A percentile compares a stretch with the other conserved stretches of the same genome.
phyloP scores from a whole-genome alignment of 2,329 filamentous ascomycete species.

The Colletotrichum chlorophyti region DNA sequence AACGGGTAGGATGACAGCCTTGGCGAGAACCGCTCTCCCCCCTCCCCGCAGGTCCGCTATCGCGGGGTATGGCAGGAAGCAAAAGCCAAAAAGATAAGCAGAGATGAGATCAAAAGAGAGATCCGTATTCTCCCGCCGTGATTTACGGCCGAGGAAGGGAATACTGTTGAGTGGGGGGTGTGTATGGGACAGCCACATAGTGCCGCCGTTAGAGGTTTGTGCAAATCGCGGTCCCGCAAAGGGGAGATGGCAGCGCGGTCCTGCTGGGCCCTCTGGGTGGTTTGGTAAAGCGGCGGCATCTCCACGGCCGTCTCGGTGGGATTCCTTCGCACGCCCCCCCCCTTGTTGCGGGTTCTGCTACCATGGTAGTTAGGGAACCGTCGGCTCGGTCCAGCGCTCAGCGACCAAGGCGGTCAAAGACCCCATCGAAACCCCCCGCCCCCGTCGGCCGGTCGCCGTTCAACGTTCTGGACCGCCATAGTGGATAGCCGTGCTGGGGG shows the following conservation, averaged over 20 bases:
- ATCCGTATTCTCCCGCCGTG: no score
- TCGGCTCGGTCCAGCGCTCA: neutral
- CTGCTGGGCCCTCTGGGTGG: neutral
- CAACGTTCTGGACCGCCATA: slow-evolving; percentile 13
- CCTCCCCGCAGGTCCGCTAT: neutral
- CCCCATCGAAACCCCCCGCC: no score
- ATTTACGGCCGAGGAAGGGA: neutral
- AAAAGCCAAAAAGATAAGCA: no score
- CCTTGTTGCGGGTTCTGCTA: no score
- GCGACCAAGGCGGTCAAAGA: neutral
- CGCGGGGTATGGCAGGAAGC: no score
- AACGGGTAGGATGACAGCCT: neutral
- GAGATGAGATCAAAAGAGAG: neutral
- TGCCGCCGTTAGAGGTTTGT: slow-evolving; percentile 6
- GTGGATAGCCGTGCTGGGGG: neutral
- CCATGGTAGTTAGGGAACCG: no score
- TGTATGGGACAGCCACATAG: no score
- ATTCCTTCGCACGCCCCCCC: neutral
- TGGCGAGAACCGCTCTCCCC: neutral
- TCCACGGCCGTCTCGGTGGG: no score
- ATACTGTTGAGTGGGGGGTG: no score
- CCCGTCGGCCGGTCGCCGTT: no score
- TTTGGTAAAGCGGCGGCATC: neutral
- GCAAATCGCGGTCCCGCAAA: slow-evolving; percentile 8
- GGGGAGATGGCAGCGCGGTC: slow-evolving; percentile 16